Evolutionary conservation across 2,329 filamentous ascomycete species (phyloP).

Genomic region (Fusarium dimerum): DNA sequence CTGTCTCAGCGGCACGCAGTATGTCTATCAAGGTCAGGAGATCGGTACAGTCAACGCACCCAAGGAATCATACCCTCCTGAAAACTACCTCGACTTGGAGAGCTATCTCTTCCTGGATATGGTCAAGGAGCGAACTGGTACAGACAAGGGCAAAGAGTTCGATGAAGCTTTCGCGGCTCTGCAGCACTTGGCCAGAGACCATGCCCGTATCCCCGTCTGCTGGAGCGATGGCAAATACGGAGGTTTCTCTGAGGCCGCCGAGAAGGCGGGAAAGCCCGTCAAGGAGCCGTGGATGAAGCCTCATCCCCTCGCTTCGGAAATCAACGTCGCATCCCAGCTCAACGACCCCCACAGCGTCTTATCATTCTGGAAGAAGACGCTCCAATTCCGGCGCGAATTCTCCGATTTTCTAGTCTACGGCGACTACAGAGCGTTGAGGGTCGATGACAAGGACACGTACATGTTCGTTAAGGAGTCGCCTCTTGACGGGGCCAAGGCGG

Average conservation of each 20-base stretch:
- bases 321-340: conserved; percentile 60
- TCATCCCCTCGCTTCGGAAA: conserved; percentile 33
- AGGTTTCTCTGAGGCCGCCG: conserved; percentile 40
- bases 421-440: conserved; percentile 31
- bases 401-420: conserved; percentile 37
- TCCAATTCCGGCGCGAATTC: conserved; percentile 33
- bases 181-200: conserved; percentile 52
- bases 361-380: conserved; percentile 35
- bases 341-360: conserved; percentile 38
- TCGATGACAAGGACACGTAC: conserved; percentile 27
- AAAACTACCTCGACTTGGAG: conserved; percentile 52
- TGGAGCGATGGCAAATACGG: conserved; percentile 48
- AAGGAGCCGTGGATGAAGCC: conserved; percentile 37
- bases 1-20: conserved; percentile 60
- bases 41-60: conserved; percentile 65
- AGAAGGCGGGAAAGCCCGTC: conserved; percentile 28
- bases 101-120: conserved; percentile 45
- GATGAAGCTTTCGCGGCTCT: conserved; percentile 37
- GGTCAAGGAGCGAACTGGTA: conserved; percentile 30
- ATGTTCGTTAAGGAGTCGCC: conserved; percentile 34
- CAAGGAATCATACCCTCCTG: conserved; percentile 55
- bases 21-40: conserved; percentile 69
- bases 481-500: conserved; percentile 20
- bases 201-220: conserved; percentile 66
- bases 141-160: conserved; percentile 33